A percentile compares a stretch with the other conserved stretches of the same genome.
Evolutionary conservation across 306 rosid species (phyloP).

Genomic region (Vigna trinervia): DNA sequence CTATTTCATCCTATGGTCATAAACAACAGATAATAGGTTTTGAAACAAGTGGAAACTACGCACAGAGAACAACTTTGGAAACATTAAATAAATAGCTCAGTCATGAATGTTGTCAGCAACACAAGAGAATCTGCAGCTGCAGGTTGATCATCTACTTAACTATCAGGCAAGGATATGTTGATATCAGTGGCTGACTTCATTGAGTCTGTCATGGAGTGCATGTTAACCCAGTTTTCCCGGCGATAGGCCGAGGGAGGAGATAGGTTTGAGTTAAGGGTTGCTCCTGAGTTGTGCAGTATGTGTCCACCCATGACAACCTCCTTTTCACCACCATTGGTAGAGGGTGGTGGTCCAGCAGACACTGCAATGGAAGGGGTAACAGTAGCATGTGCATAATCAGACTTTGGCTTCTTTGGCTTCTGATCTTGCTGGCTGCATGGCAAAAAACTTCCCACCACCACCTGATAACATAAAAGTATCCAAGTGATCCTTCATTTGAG

Average conservation of each 20-base stretch:
- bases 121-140: not conserved
- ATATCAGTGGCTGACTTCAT: constrained; percentile 66
- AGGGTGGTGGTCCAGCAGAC: constrained; percentile 47
- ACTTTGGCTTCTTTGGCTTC: constrained; percentile 63
- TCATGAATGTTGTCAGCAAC: constrained; percentile 45
- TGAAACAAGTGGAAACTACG: constrained; percentile 34
- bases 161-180: constrained; percentile 70
- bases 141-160: constrained; percentile 42
- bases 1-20: constrained; percentile 49
- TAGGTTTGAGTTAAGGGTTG: constrained; percentile 49
- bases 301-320: constrained; percentile 59
- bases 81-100: constrained; percentile 42
- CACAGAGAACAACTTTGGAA: constrained; percentile 39
- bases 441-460: constrained; percentile 80
- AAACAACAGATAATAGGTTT: constrained; percentile 33
- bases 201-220: constrained; percentile 61
- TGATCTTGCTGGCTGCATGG: constrained; percentile 64
- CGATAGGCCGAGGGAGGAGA: constrained; percentile 53
- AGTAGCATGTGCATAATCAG: constrained; percentile 38
- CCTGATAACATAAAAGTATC: constrained; percentile 47
- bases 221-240: constrained; percentile 69
- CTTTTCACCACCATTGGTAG: constrained; percentile 56
- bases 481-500: constrained; percentile 9
- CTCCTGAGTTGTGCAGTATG: constrained; percentile 50
- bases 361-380: constrained; percentile 42